Evolutionary conservation across 116 monocot genomes (phyloP), one percentile per base, ranked within the genome.

Genomic region (Papilionanthe hybrid): DNA sequence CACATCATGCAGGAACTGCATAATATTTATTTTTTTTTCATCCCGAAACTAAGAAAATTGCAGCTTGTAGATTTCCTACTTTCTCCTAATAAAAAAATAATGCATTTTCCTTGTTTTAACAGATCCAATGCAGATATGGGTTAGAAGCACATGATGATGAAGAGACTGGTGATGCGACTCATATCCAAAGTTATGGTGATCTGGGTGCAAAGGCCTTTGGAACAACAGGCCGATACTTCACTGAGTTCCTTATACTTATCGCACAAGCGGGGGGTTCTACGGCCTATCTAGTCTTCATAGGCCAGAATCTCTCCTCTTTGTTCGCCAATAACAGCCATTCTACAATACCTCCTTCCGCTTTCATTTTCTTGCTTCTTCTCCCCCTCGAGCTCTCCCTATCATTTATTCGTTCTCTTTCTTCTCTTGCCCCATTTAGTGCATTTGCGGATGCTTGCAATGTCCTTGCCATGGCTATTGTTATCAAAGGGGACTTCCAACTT

Each of bases 371-470:
- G 12, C 22, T 92, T 57, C 79, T 97, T 72, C 92, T 97, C 29
- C 97, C 92, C 7, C 29, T 94, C 29, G 86, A 94, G 78, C 77
- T 94, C 9, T 80, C 49, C 18, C 89, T 97, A 17, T 94, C 97
- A 42, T 88, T 97, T 65, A 85, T 97, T 22, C 87, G 82, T 1
- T 93, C 97, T 60, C 89, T 97, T 45, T 81, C 96, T 78, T 56
- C 96, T 0, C 83, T 96, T 22, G 86, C 96, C 17, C 94, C 96
- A 18, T 90, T 94, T 84, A 94, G 97, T 78, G 88, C 87, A 37
- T 92, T 97, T 82, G 97, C 97, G 20, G 92, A 94, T 80, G 82
- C 74, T 15, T 97, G 97, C 89, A 97, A 97, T 81, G 85, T 86
- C 23, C 89, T 96, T 55, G 90, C 94, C 7, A 94, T 96, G 92